Base-by-base conservation (phyloP, 2,329 filamentous ascomycete species). In the Penicillium paneum region DNA sequence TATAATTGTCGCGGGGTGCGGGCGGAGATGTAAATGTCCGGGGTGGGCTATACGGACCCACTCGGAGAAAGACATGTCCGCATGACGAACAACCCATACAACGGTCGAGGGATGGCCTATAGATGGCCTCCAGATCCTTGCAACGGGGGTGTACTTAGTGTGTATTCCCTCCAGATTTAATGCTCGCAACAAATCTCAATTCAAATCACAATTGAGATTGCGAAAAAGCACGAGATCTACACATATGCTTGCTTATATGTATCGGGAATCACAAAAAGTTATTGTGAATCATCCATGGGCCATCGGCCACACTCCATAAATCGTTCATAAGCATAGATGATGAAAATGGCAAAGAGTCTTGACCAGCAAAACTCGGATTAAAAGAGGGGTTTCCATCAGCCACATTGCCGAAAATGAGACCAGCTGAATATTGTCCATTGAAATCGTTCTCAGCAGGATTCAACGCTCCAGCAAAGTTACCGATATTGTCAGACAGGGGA, bases 281-380 rank as follows among this genome's bases (percentile, higher is more conserved):
- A 2, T 63, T 68, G 39, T 70, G 63, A 21, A 71, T 68, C 50
- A 70, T 61, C 68, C 68, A 70, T 8, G 68, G 68, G 2, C 66
- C 67, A 58, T 71, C 68, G 19, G 68, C 68, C 8, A 71, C 63
- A 55, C 65, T 70, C 68, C 68, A 70, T 12, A 65, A 42, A 56
- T 69, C 66, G 31, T 48, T 60, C 57, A 65, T 59, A n/a, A 51
- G 55, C 26, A 58, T 55, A 10, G 59, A 54, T 15, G 61, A 60
- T 5, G 60, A 59, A 17, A 62, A 65, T 0, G 61, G 54, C 2
- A 63, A 47, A 38, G 52, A 35, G 7, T 59, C 58, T 32, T 62
- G 56, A 19, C 60, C 57, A 19, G 32, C 32, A 39, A 50, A 49
- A 8, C 49, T 50, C 1, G 56, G 45, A 19, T 50, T 51, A 35